A percentile compares a stretch with the other conserved stretches of the same genome.
Conservation (phyloP, 2,329 filamentous ascomycete species). For the Diaporthe capsici region DNA sequence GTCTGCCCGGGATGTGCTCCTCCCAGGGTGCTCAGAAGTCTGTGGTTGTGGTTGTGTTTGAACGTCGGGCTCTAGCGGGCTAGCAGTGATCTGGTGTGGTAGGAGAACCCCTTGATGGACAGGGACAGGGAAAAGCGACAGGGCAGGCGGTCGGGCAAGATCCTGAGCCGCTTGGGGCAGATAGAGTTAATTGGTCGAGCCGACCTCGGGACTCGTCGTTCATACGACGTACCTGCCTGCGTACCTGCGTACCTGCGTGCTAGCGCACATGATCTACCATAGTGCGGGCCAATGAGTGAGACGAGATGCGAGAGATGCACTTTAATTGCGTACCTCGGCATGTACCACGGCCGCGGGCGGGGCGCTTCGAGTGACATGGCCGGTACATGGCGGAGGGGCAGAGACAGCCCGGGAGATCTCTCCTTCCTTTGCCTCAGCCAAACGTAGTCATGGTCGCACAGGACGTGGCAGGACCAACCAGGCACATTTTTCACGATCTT, state of each 20-base stretch:
- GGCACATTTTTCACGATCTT: slow-evolving; percentile 30
- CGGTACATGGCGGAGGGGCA: not conserved
- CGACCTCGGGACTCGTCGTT: slow-evolving; percentile 2
- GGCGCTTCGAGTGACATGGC: not conserved
- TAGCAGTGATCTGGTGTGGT: not conserved
- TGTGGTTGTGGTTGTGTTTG: slow-evolving; percentile 20
- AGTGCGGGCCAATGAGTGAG: not conserved
- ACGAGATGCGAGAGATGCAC: not conserved
- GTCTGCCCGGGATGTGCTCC: slow-evolving; percentile 16
- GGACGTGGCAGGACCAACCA: slow-evolving; percentile 18
- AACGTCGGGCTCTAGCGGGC: not conserved
- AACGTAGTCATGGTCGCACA: slow-evolving; percentile 14
- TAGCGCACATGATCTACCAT: slow-evolving; percentile 14
- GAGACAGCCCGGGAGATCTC: not conserved
- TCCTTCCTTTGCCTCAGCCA: not conserved
- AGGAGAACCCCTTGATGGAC: slow-evolving; percentile 31
- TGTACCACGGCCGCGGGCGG: slow-evolving; percentile 1
- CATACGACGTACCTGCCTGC: not conserved
- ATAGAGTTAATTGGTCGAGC: slow-evolving; percentile 18
- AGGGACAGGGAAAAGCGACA: slow-evolving; percentile 3
- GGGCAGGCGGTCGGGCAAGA: slow-evolving; percentile 23
- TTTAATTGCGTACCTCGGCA: slow-evolving; percentile 1
- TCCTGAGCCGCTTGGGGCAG: slow-evolving; percentile 30
- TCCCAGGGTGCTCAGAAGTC: not conserved
- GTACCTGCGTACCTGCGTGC: slow-evolving; percentile 17